phyloP scores from a whole-genome alignment of 495 filamentous ascomycete species.

The Annulohypoxylon maeteangense region DNA sequence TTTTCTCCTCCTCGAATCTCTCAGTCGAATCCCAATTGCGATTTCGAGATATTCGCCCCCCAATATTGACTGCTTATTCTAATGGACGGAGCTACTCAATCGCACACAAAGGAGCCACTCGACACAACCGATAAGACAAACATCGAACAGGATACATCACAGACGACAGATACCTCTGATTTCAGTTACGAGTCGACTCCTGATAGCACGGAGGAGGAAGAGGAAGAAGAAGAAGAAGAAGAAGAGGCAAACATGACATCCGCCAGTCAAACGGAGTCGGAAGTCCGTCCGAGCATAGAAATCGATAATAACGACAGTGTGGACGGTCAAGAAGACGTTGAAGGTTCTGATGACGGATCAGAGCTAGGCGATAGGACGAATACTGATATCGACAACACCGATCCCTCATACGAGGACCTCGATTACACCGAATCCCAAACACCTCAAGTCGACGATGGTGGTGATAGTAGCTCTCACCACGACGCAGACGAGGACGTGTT shows the following conservation, averaged over 20 bases:
- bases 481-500: slow-evolving; percentile 67
- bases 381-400: slow-evolving; percentile 39
- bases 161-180: not conserved
- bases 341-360: slow-evolving; percentile 46
- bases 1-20: slow-evolving; percentile 32
- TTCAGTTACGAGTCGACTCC: not conserved
- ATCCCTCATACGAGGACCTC: slow-evolving; percentile 36
- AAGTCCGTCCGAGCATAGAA: slow-evolving; percentile 32
- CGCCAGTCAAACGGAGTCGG: not conserved
- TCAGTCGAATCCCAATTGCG: slow-evolving; percentile 44
- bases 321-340: not conserved
- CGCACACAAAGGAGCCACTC: slow-evolving; percentile 25
- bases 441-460: slow-evolving; percentile 46
- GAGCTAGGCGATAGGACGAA: slow-evolving; percentile 49
- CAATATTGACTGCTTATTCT: slow-evolving; percentile 52
- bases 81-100: slow-evolving; percentile 43
- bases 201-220: not conserved
- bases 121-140: slow-evolving; percentile 16
- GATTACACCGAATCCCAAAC: slow-evolving; percentile 30
- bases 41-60: slow-evolving; percentile 59
- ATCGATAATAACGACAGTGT: slow-evolving; percentile 8
- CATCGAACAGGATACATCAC: slow-evolving; percentile 15
- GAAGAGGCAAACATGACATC: slow-evolving; percentile 12
- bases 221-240: not conserved
- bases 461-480: slow-evolving; percentile 56